These are phyloP conservation scores for Wallacemonas sp. DNA, from an alignment of 208 protist species.

Conservation along the genomic window DNA sequence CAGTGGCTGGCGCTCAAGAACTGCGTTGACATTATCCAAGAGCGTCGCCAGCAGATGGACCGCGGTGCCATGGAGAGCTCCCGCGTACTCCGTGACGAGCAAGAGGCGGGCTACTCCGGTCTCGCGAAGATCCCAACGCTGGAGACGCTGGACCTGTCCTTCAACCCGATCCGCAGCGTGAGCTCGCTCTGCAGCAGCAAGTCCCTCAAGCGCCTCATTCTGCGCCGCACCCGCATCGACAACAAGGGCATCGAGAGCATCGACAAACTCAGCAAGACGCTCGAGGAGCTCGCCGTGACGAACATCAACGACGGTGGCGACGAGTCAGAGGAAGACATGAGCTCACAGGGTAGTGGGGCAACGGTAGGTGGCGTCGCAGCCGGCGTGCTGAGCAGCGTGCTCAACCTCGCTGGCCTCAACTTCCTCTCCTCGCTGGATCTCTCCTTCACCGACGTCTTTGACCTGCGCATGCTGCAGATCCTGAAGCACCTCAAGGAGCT, in stretches of 20 bases:
- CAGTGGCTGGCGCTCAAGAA: constrained; percentile 72
- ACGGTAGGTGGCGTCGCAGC: background rate
- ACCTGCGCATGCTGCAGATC: constrained; percentile 40
- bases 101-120: constrained; percentile 52
- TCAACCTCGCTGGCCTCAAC: constrained; percentile 27
- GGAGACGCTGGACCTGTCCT: constrained; percentile 64
- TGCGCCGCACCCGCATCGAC: constrained; percentile 61
- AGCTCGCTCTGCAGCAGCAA: constrained; percentile 56
- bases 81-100: constrained; percentile 14
- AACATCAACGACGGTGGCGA: constrained; percentile 43
- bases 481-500: constrained; percentile 36
- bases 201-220: constrained; percentile 53
- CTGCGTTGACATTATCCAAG: constrained; percentile 48
- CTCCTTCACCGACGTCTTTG: constrained; percentile 58
- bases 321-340: constrained; percentile 30
- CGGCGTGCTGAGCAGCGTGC: constrained; percentile 44
- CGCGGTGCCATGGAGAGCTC: constrained; percentile 12
- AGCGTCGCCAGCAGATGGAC: constrained; percentile 37
- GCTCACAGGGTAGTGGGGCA: constrained; percentile 21
- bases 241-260: constrained; percentile 53
- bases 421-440: constrained; percentile 38
- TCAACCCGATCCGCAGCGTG: constrained; percentile 56
- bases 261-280: constrained; percentile 36
- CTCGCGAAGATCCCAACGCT: constrained; percentile 67
- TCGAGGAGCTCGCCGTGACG: constrained; percentile 59